These are phyloP conservation scores for Alternaria consortialis DNA, from an alignment of 2,329 filamentous ascomycete species.

Conservation along the genomic window DNA sequence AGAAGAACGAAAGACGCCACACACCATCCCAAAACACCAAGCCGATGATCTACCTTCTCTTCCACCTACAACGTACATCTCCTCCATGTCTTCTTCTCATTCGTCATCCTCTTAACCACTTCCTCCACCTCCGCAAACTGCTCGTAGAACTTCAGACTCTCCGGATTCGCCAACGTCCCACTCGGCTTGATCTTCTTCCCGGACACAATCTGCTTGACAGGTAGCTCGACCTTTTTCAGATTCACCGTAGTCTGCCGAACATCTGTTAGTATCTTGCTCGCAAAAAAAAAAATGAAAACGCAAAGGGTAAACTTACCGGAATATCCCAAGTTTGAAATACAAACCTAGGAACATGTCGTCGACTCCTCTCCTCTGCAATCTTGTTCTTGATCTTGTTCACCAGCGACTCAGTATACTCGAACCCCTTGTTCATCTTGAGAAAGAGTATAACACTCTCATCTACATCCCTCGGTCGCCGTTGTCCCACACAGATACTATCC, in stretches of 20 bases:
- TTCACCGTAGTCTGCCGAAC: constrained; percentile 76
- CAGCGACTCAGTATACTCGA: constrained; percentile 51
- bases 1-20: not conserved
- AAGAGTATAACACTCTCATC: constrained; percentile 70
- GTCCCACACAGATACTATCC: constrained; percentile 83
- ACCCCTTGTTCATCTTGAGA: constrained; percentile 67
- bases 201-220: constrained; percentile 84
- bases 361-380: constrained; percentile 72
- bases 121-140: constrained; percentile 78
- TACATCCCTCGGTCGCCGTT: constrained; percentile 68
- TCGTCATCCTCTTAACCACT: constrained; percentile 48
- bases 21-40: not conserved
- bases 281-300: not conserved
- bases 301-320: constrained; percentile 66
- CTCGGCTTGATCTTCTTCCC: constrained; percentile 77
- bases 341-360: constrained; percentile 79
- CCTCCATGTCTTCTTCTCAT: constrained; percentile 18
- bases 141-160: constrained; percentile 80
- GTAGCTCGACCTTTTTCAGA: constrained; percentile 84
- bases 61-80: constrained; percentile 11
- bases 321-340: constrained; percentile 84
- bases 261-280: not conserved
- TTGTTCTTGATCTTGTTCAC: constrained; percentile 68
- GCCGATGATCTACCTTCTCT: not conserved
- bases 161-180: constrained; percentile 78